These are phyloP conservation scores for Ustilago cynodontis DNA, from an alignment of 1,284 basidiomycete species.

Conservation along the genomic window DNA sequence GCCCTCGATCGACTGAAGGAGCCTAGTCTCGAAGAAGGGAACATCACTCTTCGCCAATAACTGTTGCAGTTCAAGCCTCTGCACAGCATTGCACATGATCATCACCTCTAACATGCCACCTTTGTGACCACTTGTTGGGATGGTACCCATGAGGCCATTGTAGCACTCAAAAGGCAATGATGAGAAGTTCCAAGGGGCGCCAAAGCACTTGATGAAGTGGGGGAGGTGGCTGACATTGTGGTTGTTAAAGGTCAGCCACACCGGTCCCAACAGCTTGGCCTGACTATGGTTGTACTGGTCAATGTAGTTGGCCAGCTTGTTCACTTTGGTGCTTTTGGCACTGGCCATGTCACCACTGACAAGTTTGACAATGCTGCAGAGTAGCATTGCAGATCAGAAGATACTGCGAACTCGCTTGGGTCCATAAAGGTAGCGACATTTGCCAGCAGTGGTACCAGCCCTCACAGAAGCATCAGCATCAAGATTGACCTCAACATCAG, in stretches of 20 bases:
- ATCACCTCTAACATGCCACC: neutral
- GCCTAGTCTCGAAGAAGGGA: too few relatives aligned
- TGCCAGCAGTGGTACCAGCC: too few relatives aligned
- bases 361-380: constrained; percentile 6
- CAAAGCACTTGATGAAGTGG: constrained; percentile 3
- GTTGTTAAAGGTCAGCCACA: constrained; percentile 16
- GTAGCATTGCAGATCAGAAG: neutral
- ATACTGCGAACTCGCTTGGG: neutral
- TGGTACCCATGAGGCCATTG: constrained; percentile 3
- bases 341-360: neutral
- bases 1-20: too few relatives aligned
- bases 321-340: neutral
- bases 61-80: neutral
- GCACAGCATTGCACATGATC: neutral
- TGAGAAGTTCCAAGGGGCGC: neutral
- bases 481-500: too few relatives aligned
- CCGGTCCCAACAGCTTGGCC: constrained; percentile 10
- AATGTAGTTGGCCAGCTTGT: neutral
- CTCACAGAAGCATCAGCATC: too few relatives aligned
- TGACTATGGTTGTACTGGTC: constrained; percentile 1
- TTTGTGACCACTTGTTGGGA: neutral
- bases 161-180: constrained; percentile 8
- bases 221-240: constrained; percentile 8
- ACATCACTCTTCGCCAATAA: too few relatives aligned
- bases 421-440: neutral